Conservation (phyloP, 2,329 filamentous ascomycete genomes). For the Pyrenochaeta sp. region DNA sequence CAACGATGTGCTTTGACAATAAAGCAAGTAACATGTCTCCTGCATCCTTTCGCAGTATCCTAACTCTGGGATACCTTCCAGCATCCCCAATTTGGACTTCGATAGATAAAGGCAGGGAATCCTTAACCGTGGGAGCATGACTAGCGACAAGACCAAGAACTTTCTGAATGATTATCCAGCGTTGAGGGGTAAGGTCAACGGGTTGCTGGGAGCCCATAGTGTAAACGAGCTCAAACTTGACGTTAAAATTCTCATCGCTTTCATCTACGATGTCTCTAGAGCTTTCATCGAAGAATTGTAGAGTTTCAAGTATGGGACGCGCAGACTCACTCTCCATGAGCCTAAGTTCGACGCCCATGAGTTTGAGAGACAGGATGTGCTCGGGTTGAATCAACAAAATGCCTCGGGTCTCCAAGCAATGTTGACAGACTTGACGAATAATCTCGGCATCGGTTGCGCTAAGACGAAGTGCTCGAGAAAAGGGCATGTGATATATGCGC, state of each 20-base stretch:
- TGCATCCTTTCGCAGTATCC: constrained; percentile 58
- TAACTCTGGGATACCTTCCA: constrained; percentile 58
- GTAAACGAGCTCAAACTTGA: constrained; percentile 66
- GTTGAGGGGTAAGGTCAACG: constrained; percentile 61
- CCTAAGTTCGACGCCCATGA: constrained; percentile 66
- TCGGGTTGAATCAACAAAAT: constrained; percentile 70
- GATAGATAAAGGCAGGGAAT: constrained; percentile 49
- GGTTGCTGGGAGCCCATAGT: constrained; percentile 64
- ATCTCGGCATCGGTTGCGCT: constrained; percentile 30
- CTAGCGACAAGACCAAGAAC: constrained; percentile 58
- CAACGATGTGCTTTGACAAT: constrained; percentile 52
- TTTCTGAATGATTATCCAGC: constrained; percentile 66
- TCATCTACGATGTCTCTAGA: constrained; percentile 70
- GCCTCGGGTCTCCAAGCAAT: constrained; percentile 62
- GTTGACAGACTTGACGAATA: constrained; percentile 53
- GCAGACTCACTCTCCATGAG: constrained; percentile 46
- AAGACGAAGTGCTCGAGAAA: constrained; percentile 61
- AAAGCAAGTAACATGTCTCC: constrained; percentile 28
- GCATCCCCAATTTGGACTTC: constrained; percentile 50
- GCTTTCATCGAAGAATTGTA: constrained; percentile 56
- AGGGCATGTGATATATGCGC: constrained; percentile 65
- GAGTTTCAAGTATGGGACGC: constrained; percentile 48
- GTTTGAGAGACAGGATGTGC: constrained; percentile 69
- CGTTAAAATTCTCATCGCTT: constrained; percentile 69
- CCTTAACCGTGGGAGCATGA: constrained; percentile 43